Evolutionary conservation across 768 basidiomycete species (phyloP).

Genomic region (Trametes cinnabarina): DNA sequence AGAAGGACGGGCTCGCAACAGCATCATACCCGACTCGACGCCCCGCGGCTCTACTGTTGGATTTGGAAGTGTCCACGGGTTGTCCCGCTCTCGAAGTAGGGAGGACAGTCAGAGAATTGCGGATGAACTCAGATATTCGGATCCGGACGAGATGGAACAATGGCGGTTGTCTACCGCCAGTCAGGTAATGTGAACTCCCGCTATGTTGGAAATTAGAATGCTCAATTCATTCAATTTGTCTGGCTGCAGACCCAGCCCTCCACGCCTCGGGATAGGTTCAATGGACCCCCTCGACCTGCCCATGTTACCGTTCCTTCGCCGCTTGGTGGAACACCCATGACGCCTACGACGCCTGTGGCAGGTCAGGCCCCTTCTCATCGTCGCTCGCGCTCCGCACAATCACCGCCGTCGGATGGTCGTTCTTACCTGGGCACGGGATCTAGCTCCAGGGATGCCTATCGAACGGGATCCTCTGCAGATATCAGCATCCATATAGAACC

Average conservation of each 20-base stretch:
- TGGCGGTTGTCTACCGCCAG: conserved; percentile 21
- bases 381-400: conserved; percentile 14
- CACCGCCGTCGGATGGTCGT: conserved; percentile 10
- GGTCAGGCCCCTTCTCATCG: conserved; percentile 5
- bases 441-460: conserved; percentile 1
- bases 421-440: conserved; percentile 10
- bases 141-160: conserved; percentile 21
- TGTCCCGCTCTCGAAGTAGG: conserved; percentile 3
- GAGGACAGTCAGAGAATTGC: conserved; percentile 16
- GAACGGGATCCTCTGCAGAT: conserved; percentile 12
- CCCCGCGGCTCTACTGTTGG: not conserved
- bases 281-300: conserved; percentile 10
- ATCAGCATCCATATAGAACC: conserved; percentile 24
- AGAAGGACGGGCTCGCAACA: conserved; percentile 13
- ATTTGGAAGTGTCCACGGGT: not conserved
- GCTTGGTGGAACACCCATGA: conserved; percentile 7
- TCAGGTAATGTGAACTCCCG: conserved; percentile 5
- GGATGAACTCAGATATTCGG: conserved; percentile 23
- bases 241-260: conserved; percentile 10
- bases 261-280: conserved; percentile 6
- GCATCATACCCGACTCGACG: conserved; percentile 20
- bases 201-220: not conserved
- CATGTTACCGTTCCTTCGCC: conserved; percentile 14
- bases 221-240: not conserved
- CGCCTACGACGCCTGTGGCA: not conserved